Conservation (phyloP, 2,329 filamentous ascomycete genomes). For the Alternaria tenuissima region DNA sequence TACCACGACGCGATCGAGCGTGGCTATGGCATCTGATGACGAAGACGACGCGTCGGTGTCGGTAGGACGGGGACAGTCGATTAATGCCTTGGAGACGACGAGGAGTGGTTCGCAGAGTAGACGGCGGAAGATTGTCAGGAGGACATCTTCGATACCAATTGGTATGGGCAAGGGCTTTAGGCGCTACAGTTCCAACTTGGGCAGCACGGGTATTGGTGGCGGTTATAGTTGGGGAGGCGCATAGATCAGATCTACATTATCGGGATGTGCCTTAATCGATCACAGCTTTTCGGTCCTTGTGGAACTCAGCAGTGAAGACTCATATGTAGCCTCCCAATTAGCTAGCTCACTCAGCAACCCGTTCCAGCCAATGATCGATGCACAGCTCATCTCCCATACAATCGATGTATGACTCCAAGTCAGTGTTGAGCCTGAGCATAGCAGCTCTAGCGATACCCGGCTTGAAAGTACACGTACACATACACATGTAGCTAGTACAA, state of each 20-base stretch:
- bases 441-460: no score
- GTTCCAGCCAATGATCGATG: no score
- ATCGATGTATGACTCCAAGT: no score
- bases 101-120: conserved; percentile 44
- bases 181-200: conserved; percentile 57
- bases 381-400: no score
- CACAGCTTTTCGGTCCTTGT: no score
- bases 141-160: conserved; percentile 55
- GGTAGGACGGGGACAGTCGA: conserved; percentile 21
- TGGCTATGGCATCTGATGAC: conserved; percentile 33
- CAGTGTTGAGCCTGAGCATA: no score
- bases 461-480: no score
- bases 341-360: no score
- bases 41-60: conserved; percentile 24
- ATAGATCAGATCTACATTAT: neutral
- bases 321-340: no score
- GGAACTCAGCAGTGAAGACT: no score
- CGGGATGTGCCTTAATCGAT: no score
- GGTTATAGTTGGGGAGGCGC: conserved; percentile 47
- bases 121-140: conserved; percentile 43
- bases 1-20: conserved; percentile 41
- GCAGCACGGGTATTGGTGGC: conserved; percentile 48
- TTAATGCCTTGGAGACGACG: conserved; percentile 20
- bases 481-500: no score
- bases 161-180: conserved; percentile 57